A percentile compares a stretch with the other conserved stretches of the same genome.
phyloP scores from a whole-genome alignment of 176 grass and related monocot genomes.

The Rhynchospora tenuis region DNA sequence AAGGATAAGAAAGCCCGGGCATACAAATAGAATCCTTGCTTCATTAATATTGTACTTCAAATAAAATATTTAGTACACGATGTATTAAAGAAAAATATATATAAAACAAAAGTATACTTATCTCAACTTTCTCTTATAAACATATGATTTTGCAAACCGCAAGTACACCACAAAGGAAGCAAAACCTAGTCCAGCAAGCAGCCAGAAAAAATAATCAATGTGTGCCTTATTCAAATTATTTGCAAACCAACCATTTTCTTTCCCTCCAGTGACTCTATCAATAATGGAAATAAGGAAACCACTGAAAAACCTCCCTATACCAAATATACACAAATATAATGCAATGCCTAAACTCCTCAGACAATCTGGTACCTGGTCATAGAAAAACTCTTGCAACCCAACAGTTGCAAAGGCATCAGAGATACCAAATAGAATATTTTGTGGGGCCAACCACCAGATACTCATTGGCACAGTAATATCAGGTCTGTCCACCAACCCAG shows the following conservation, averaged over 20 bases:
- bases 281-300: slow-evolving; percentile 45
- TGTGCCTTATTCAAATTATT: slow-evolving; percentile 30
- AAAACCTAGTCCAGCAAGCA: slow-evolving; percentile 19
- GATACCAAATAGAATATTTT: slow-evolving; percentile 43
- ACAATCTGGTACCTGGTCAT: slow-evolving; percentile 53
- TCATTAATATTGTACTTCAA: not conserved
- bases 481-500: slow-evolving; percentile 22
- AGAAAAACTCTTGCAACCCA: slow-evolving; percentile 78
- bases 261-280: slow-evolving; percentile 29
- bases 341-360: slow-evolving; percentile 41
- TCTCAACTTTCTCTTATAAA: slow-evolving; percentile 23
- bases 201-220: slow-evolving; percentile 36
- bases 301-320: slow-evolving; percentile 34
- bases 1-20: not conserved
- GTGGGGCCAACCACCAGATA: slow-evolving; percentile 77
- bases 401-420: slow-evolving; percentile 56
- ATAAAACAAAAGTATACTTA: not conserved
- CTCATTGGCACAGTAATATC: slow-evolving; percentile 49
- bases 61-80: not conserved
- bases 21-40: not conserved
- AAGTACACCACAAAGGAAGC: slow-evolving; percentile 17
- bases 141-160: slow-evolving; percentile 7
- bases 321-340: slow-evolving; percentile 36
- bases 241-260: slow-evolving; percentile 34
- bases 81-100: not conserved